phyloP scores from a whole-genome alignment of 73 alveolate species.

The Tetrahymena thermophila region DNA sequence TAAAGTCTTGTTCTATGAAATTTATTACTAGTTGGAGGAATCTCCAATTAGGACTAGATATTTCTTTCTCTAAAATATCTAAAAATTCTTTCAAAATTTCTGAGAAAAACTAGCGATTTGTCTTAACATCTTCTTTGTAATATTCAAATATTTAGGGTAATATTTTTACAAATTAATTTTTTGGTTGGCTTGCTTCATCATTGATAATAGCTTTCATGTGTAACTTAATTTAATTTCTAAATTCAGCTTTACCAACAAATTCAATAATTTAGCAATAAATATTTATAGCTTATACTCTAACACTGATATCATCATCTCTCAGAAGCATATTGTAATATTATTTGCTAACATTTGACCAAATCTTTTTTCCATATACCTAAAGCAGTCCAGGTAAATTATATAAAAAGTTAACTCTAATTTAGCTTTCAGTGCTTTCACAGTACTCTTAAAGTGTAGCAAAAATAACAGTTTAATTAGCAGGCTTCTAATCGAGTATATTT shows the following conservation, averaged over 20 bases:
- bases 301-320: neutral
- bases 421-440: neutral
- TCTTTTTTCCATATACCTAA: neutral
- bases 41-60: neutral
- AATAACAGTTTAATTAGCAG: neutral
- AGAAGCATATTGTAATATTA: neutral
- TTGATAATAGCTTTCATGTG: neutral
- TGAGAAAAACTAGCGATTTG: neutral
- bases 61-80: neutral
- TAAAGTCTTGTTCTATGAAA: neutral
- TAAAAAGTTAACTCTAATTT: neutral
- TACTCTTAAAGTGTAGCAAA: neutral
- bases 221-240: neutral
- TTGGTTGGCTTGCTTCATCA: neutral
- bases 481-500: neutral
- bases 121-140: neutral
- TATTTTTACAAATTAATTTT: neutral
- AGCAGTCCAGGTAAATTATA: neutral
- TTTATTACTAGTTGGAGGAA: neutral
- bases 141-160: neutral
- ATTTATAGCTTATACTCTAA: neutral
- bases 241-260: neutral
- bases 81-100: neutral
- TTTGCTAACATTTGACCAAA: neutral
- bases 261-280: neutral